Base-by-base conservation (phyloP, 495 filamentous ascomycete species). In the Hyaloscypha finlandica region DNA sequence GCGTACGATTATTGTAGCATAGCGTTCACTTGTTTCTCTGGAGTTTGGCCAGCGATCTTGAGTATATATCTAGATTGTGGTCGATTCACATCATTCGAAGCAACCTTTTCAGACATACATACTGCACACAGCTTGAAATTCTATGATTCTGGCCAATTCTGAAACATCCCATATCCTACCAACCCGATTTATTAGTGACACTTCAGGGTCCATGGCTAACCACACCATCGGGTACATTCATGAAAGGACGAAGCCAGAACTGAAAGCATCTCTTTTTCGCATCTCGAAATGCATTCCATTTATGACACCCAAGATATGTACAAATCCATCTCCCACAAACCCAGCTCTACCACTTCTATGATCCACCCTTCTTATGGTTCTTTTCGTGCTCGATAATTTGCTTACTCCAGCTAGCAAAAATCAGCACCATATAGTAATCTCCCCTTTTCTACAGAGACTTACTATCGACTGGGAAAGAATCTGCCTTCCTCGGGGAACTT, bases 381-480 rank as follows among this genome's bases (percentile, higher is more conserved):
- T 82, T 84, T 80, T 97, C 95, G 76, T 97, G 85, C 75, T 97
- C 94, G 68, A 86, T 88, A 55, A 97, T 93, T 75, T 97, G 89
- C 76, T 84, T 93, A 81, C 88, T 94, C 95, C 95, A 97, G 77
- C 94, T 97, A 75, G 70, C 73, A 61, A 6, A 35, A 59, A 45
- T 73, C 60, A 74, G 61, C 68, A 58, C 2, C 19, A 61, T 58
- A 29, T 35, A 51, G 25, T 3, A 37, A 12, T 37, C 35, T 37
- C 51, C 30, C 39, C 58, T 57, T 35, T 37, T 42, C n/a, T n/a
- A 12, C 12, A 51, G 25, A 68, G 60, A 89, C 94, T 73, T 83
- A 94, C 95, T 96, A 90, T 88, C 96, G 89, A 82, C 94, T 97
- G 29, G 95, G 96, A 81, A 87, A 97, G 85, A 97, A 97, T 70